phyloP scores from a whole-genome alignment of 2,329 filamentous ascomycete species.

The Cercospora nicotianae region DNA sequence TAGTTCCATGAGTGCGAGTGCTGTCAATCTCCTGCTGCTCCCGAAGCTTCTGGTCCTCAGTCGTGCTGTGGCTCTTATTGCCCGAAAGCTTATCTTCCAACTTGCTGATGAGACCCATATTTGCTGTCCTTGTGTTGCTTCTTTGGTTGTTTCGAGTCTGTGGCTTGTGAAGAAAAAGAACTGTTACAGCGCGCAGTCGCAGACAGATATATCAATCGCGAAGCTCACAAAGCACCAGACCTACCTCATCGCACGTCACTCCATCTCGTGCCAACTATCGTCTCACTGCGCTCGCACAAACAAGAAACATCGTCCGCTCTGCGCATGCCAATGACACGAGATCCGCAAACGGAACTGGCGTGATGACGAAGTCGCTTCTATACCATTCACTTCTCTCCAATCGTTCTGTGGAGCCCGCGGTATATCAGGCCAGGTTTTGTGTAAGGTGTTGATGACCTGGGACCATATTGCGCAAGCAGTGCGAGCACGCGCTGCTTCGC shows the following conservation, averaged over 20 bases:
- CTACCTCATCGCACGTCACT: constrained; percentile 15
- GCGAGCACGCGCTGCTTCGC: not conserved
- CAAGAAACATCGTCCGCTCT: not conserved
- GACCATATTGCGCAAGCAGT: constrained; percentile 2
- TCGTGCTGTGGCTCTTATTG: constrained; percentile 20
- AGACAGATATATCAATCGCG: constrained; percentile 2
- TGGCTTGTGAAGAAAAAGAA: constrained; percentile 9
- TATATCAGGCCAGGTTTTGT: constrained; percentile 3
- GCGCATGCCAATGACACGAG: not conserved
- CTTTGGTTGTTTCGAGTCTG: not conserved
- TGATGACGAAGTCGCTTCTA: not conserved
- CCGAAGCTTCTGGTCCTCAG: constrained; percentile 11
- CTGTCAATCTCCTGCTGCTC: constrained; percentile 8
- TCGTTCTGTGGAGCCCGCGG: constrained; percentile 1
- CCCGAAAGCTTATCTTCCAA: constrained; percentile 27
- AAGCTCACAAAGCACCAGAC: not conserved
- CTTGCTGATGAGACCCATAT: constrained; percentile 25
- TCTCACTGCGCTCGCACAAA: not conserved
- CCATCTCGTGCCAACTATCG: not conserved
- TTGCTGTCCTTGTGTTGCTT: not conserved
- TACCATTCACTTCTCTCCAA: not conserved
- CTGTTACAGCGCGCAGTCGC: not conserved
- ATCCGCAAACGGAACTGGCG: not conserved
- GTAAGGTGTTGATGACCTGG: not conserved
- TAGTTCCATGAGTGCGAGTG: constrained; percentile 7